Percentiles rank a stretch among this genome's conserved stretches.
phyloP scores from a whole-genome alignment of 2,329 filamentous ascomycete species.

The Bipolaris bicolor region DNA sequence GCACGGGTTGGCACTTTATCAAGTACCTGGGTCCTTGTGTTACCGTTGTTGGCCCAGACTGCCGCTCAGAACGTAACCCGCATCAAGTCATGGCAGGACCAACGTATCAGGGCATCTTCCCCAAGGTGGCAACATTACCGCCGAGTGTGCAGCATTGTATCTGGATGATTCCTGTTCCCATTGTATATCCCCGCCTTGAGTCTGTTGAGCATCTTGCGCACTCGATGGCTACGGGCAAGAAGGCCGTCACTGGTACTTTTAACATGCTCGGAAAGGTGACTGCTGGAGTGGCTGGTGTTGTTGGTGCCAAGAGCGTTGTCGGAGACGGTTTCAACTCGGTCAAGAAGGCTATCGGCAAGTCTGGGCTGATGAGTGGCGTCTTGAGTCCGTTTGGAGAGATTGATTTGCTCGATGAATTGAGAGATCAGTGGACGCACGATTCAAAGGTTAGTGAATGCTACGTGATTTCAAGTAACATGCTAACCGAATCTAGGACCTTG shows the following conservation, averaged over 20 bases:
- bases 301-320: conserved; percentile 92
- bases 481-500: conserved; percentile 69
- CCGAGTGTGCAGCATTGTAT: conserved; percentile 95
- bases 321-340: conserved; percentile 91
- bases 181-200: conserved; percentile 90
- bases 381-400: conserved; percentile 96
- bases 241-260: conserved; percentile 94
- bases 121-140: conserved; percentile 88
- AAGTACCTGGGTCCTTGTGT: conserved; percentile 94
- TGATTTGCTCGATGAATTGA: conserved; percentile 89
- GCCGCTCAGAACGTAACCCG: conserved; percentile 87
- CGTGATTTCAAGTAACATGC: background rate
- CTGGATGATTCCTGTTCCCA: conserved; percentile 90
- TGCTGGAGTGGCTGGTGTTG: conserved; percentile 91
- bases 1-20: conserved; percentile 98
- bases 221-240: conserved; percentile 93
- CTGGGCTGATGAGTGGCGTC: conserved; percentile 92
- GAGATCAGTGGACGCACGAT: conserved; percentile 98
- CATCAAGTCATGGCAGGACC: conserved; percentile 93
- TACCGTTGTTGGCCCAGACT: conserved; percentile 87
- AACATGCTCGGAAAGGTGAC: conserved; percentile 96
- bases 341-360: conserved; percentile 96
- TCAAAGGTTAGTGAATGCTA: conserved; percentile 69
- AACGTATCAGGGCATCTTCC: conserved; percentile 96
- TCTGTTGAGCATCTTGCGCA: conserved; percentile 89